Percentiles rank a stretch among this genome's conserved stretches.
Evolutionary conservation across 805 yeast genomes (phyloP).

Genomic region (Saccharomycopsis babjevae): DNA sequence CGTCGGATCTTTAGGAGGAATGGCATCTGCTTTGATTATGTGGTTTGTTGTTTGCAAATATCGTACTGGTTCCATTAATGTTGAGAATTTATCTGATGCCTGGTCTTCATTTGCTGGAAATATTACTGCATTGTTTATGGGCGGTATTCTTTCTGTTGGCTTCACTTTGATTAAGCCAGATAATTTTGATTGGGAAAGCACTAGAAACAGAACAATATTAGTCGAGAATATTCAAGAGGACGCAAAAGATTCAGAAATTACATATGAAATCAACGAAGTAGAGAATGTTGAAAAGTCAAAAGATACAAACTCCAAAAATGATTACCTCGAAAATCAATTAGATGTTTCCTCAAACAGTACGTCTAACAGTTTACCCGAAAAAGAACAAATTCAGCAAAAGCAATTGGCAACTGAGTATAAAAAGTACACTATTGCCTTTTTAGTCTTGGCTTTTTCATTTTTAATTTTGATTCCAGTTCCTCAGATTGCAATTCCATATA

Average conservation of each 20-base stretch:
- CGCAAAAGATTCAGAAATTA: not conserved
- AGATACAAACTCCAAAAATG: not conserved
- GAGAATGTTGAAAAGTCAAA: not conserved
- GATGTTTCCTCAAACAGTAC: not conserved
- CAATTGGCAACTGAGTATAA: slow-evolving; percentile 26
- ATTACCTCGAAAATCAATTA: not conserved
- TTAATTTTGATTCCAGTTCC: slow-evolving; percentile 29
- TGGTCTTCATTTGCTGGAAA: slow-evolving; percentile 37
- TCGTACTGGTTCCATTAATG: slow-evolving; percentile 29
- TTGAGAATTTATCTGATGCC: slow-evolving; percentile 26
- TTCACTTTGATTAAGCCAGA: slow-evolving; percentile 30
- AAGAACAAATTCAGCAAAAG: slow-evolving; percentile 22
- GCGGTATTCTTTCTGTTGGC: slow-evolving; percentile 28
- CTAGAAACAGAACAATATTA: slow-evolving; percentile 28
- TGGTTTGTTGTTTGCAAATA: slow-evolving; percentile 32
- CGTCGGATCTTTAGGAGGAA: slow-evolving; percentile 30
- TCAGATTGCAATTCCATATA: slow-evolving; percentile 27
- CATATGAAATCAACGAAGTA: not conserved
- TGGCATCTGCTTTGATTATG: slow-evolving; percentile 27
- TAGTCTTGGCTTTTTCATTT: slow-evolving; percentile 21
- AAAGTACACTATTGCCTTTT: slow-evolving; percentile 23
- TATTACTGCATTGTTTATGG: slow-evolving; percentile 28
- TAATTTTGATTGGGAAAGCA: slow-evolving; percentile 29
- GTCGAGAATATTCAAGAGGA: slow-evolving; percentile 10
- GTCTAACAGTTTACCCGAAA: slow-evolving; percentile 19